Evolutionary conservation across 2,329 filamentous ascomycete genomes (phyloP).

Genomic region (Cytospora paraplurivora): DNA sequence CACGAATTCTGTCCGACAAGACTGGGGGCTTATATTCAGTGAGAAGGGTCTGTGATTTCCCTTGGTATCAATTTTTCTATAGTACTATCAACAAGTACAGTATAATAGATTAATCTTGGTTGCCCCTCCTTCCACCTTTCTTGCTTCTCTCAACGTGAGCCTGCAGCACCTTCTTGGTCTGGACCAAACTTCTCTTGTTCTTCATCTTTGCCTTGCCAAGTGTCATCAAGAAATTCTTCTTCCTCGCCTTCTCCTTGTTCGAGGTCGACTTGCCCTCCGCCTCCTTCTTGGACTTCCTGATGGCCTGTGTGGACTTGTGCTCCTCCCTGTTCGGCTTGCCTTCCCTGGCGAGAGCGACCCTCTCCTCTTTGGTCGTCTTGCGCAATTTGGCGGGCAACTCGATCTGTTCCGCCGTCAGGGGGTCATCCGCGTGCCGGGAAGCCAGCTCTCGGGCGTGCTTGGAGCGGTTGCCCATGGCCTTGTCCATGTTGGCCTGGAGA

Average conservation of each 20-base stretch:
- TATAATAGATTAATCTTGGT: conserved; percentile 41
- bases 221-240: conserved; percentile 99
- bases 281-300: conserved; percentile 84
- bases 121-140: conserved; percentile 79
- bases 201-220: conserved; percentile 94
- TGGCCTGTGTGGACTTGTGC: conserved; percentile 84
- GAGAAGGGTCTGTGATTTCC: not conserved
- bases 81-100: not conserved
- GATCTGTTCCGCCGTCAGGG: conserved; percentile 87
- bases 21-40: not conserved
- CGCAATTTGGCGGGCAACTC: conserved; percentile 80
- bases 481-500: conserved; percentile 69
- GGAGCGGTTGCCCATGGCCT: conserved; percentile 53
- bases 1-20: too few species aligned
- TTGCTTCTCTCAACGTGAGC: conserved; percentile 83
- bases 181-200: conserved; percentile 88
- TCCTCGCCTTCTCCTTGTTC: conserved; percentile 93
- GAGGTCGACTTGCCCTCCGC: conserved; percentile 92
- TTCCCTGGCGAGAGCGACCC: conserved; percentile 78
- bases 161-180: conserved; percentile 78
- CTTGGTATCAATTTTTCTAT: not conserved
- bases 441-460: conserved; percentile 54
- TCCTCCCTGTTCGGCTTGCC: conserved; percentile 76
- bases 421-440: conserved; percentile 77
- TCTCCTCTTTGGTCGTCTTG: conserved; percentile 88